A percentile compares a stretch with the other conserved stretches of the same genome.
Evolutionary conservation across 495 filamentous ascomycete species (phyloP).

Genomic region (Xylaria nigripes): DNA sequence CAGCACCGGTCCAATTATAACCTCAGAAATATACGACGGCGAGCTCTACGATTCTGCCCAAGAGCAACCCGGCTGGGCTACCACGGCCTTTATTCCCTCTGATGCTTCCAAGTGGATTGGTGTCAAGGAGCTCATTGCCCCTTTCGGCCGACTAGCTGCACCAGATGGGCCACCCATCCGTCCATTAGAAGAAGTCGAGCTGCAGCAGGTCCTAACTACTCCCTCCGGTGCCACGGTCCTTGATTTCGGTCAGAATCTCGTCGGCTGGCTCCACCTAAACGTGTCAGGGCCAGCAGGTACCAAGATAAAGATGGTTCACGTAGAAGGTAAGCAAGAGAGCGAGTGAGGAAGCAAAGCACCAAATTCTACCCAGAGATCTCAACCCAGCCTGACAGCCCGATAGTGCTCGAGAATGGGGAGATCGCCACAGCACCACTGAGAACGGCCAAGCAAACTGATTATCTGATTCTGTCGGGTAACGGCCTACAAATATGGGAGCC

Average conservation of each 20-base stretch:
- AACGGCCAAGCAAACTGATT: conserved; percentile 37
- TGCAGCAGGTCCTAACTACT: conserved; percentile 34
- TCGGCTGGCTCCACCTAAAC: conserved; percentile 37
- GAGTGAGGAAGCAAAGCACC: neutral
- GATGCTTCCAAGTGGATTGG: conserved; percentile 19
- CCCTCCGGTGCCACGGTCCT: conserved; percentile 39
- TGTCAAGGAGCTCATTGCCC: conserved; percentile 20
- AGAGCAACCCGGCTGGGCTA: conserved; percentile 20
- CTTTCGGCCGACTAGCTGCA: conserved; percentile 20
- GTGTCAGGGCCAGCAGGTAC: conserved; percentile 28
- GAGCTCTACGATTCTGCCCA: conserved; percentile 39
- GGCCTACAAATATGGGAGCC: conserved; percentile 30
- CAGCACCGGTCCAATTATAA: conserved; percentile 32
- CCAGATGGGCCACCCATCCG: conserved; percentile 37
- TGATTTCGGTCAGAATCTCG: conserved; percentile 52
- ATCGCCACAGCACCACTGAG: conserved; percentile 43
- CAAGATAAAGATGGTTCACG: conserved; percentile 36
- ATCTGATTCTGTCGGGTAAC: conserved; percentile 28
- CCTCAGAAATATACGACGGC: conserved; percentile 47
- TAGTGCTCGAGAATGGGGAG: conserved; percentile 45
- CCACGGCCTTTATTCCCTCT: conserved; percentile 14
- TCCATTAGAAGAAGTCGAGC: conserved; percentile 25
- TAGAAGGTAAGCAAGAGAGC: conserved; percentile 27
- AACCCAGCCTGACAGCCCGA: neutral
- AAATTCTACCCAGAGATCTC: neutral